These are phyloP conservation scores for Solanum etuberosum DNA, from an alignment of 257 asterid genomes.

Conservation along the genomic window DNA sequence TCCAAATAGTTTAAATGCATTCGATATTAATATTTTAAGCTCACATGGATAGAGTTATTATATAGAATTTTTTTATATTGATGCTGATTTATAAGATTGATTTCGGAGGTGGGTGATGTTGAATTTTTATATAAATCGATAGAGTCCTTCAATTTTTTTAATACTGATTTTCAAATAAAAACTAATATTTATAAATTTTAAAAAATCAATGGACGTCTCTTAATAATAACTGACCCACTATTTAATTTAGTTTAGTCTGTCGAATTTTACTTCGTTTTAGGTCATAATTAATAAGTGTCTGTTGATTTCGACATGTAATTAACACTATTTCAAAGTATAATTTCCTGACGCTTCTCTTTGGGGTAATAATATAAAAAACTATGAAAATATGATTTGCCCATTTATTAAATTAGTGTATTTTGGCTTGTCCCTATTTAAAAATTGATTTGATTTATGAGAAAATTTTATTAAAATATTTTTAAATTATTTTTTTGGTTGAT, in stretches of 20 bases:
- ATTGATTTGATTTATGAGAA: not conserved
- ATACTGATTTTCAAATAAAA: too few species aligned
- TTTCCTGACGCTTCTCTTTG: not conserved
- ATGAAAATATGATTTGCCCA: not conserved
- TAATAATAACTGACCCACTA: too few species aligned
- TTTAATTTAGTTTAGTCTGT: too few species aligned
- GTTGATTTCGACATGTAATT: accelerated
- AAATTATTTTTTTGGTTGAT: not conserved
- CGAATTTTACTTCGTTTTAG: too few species aligned
- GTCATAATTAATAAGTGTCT: too few species aligned
- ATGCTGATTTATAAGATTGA: not conserved
- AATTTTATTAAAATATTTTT: not conserved
- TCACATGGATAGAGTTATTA: not conserved
- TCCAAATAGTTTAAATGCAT: not conserved
- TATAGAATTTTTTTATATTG: not conserved
- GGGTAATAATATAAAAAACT: not conserved
- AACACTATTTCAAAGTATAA: not conserved
- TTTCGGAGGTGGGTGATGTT: not conserved
- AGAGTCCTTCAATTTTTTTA: not conserved
- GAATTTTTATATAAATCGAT: not conserved
- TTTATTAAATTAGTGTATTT: not conserved
- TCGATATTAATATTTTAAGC: not conserved
- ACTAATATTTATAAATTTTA: too few species aligned
- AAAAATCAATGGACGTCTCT: not conserved
- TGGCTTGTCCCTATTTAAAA: not conserved